phyloP scores from a whole-genome alignment of 2,329 filamentous ascomycete species.

The Phaeoacremonium minimum region DNA sequence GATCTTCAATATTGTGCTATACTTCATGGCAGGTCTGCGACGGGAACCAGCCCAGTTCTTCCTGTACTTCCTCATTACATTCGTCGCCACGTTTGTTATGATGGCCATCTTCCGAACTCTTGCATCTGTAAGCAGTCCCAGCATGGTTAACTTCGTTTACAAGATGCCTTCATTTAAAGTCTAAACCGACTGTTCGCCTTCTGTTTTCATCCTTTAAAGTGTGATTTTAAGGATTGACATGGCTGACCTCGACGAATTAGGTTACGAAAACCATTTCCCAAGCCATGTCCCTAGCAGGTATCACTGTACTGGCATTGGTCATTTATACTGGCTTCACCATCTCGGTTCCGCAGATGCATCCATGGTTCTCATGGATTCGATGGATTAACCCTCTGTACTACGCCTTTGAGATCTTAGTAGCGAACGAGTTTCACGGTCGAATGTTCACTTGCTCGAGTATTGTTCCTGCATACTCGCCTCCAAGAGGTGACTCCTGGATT shows the following conservation, averaged over 20 bases:
- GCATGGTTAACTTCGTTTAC: slow-evolving; percentile 57
- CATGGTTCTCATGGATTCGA: slow-evolving; percentile 79
- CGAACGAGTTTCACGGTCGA: slow-evolving; percentile 74
- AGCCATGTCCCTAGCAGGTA: slow-evolving; percentile 55
- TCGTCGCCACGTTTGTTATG: slow-evolving; percentile 79
- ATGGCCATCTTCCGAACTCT: slow-evolving; percentile 84
- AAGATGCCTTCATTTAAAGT: too few relatives aligned
- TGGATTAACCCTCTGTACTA: slow-evolving; percentile 78
- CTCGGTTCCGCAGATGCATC: slow-evolving; percentile 65
- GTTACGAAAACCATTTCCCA: slow-evolving; percentile 67
- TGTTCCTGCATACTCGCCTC: slow-evolving; percentile 31
- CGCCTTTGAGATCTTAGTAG: slow-evolving; percentile 74
- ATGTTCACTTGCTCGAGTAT: slow-evolving; percentile 48
- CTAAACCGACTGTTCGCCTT: too few relatives aligned
- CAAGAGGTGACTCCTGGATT: slow-evolving; percentile 17
- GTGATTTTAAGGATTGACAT: too few relatives aligned
- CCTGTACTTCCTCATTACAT: slow-evolving; percentile 68
- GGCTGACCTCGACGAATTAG: slow-evolving; percentile 39
- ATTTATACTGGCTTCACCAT: slow-evolving; percentile 69
- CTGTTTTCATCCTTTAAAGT: too few relatives aligned
- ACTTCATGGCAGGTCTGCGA: slow-evolving; percentile 50
- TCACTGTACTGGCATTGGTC: slow-evolving; percentile 62
- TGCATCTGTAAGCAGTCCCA: slow-evolving; percentile 63
- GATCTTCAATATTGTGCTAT: slow-evolving; percentile 52
- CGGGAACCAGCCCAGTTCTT: slow-evolving; percentile 56